Evolutionary conservation across 352 stramenopile genomes (phyloP).

Genomic region (Phytophthora europaea): DNA sequence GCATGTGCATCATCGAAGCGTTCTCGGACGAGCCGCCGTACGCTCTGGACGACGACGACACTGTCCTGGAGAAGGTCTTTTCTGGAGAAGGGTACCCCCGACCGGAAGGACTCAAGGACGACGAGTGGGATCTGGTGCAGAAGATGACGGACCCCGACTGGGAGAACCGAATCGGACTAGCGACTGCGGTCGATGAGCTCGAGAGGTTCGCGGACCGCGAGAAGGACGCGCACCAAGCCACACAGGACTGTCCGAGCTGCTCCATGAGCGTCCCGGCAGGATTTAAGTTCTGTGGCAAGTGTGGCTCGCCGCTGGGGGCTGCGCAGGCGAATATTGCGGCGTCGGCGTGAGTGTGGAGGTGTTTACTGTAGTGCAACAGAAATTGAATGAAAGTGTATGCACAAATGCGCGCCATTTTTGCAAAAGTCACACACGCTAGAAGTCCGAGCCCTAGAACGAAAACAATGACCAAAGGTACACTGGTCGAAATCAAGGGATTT

Average conservation of each 20-base stretch:
- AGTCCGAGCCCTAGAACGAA: no score
- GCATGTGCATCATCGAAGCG: slow-evolving; percentile 50
- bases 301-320: slow-evolving; percentile 14
- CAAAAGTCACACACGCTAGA: no score
- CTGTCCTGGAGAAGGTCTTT: slow-evolving; percentile 35
- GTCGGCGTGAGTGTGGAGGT: not conserved
- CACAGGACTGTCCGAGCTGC: slow-evolving; percentile 29
- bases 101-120: slow-evolving; percentile 22
- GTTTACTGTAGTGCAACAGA: not conserved
- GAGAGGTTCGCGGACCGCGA: slow-evolving; percentile 25
- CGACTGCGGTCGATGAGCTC: slow-evolving; percentile 14
- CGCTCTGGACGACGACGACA: slow-evolving; percentile 34
- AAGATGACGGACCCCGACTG: slow-evolving; percentile 17
- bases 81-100: slow-evolving; percentile 25
- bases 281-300: slow-evolving; percentile 41
- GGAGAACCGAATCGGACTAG: slow-evolving; percentile 20
- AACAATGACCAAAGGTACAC: no score
- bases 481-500: no score
- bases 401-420: not conserved
- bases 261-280: slow-evolving; percentile 19
- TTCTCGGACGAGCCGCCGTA: slow-evolving; percentile 40
- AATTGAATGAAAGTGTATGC: not conserved
- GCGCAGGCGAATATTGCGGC: not conserved
- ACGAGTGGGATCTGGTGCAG: slow-evolving; percentile 26
- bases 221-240: slow-evolving; percentile 24